Conservation (phyloP, 805 yeast species). For the Wickerhamiella occidentalis region DNA sequence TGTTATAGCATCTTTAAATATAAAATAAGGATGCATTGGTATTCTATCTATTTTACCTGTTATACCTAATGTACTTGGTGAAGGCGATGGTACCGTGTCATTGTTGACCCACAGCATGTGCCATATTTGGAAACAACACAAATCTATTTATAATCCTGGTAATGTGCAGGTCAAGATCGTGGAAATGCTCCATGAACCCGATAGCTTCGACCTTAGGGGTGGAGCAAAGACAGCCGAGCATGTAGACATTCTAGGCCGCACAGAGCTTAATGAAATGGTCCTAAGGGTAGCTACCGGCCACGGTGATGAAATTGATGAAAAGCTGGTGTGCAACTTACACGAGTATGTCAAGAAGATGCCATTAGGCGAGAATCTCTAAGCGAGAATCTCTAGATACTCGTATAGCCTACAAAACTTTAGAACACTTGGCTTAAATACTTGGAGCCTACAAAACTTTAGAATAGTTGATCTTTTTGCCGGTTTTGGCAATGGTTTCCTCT, state of each 20-base stretch:
- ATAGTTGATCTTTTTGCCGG: conserved; percentile 70
- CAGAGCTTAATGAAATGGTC: conserved; percentile 79
- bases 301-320: conserved; percentile 54
- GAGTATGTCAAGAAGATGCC: conserved; percentile 50
- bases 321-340: conserved; percentile 44
- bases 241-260: conserved; percentile 89
- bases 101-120: conserved; percentile 78
- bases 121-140: conserved; percentile 70
- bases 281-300: conserved; percentile 71
- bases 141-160: conserved; percentile 66
- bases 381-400: too few species aligned
- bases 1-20: too few species aligned
- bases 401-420: too few species aligned
- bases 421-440: neutral
- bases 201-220: conserved; percentile 85
- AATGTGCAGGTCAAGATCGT: conserved; percentile 60
- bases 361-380: conserved; percentile 23
- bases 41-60: too few species aligned
- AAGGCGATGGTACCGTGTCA: conserved; percentile 95
- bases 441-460: conserved; percentile 39
- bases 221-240: conserved; percentile 98
- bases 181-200: conserved; percentile 90
- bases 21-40: too few species aligned
- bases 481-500: conserved; percentile 68
- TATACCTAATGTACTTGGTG: conserved; percentile 61